Percentiles rank a stretch among this genome's conserved stretches.
Conservation (phyloP, 2,329 filamentous ascomycete genomes). For the Colletotrichum tabaci region DNA sequence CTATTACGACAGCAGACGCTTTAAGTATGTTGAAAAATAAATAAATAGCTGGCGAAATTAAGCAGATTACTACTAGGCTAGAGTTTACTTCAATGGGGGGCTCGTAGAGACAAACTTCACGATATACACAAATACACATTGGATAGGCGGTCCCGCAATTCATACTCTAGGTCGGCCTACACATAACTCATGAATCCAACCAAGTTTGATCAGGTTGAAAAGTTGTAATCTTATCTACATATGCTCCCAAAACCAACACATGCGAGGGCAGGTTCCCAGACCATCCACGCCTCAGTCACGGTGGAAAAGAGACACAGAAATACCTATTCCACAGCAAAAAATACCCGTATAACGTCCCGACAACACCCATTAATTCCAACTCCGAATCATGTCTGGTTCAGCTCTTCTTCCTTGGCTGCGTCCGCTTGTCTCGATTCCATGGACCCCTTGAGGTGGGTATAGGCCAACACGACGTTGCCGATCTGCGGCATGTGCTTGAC, state of each 20-base stretch:
- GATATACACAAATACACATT: too few relatives aligned
- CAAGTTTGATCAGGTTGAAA: too few relatives aligned
- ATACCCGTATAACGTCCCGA: not conserved
- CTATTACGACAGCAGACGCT: too few relatives aligned
- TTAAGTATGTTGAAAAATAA: too few relatives aligned
- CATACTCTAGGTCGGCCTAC: too few relatives aligned
- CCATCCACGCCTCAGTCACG: slow-evolving; percentile 18
- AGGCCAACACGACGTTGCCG: slow-evolving; percentile 29
- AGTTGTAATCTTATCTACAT: not conserved
- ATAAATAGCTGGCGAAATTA: too few relatives aligned
- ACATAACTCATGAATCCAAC: too few relatives aligned
- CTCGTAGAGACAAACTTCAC: too few relatives aligned
- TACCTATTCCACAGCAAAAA: too few relatives aligned
- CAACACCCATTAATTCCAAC: not conserved
- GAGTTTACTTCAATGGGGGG: too few relatives aligned
- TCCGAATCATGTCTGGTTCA: slow-evolving; percentile 20
- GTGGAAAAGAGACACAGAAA: not conserved
- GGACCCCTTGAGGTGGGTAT: slow-evolving; percentile 28
- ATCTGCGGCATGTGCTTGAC: slow-evolving; percentile 37
- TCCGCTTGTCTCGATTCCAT: slow-evolving; percentile 30
- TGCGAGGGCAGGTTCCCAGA: slow-evolving; percentile 33
- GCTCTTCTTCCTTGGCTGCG: slow-evolving; percentile 31
- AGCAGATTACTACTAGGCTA: too few relatives aligned
- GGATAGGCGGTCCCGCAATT: too few relatives aligned
- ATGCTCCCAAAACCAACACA: not conserved